Percentiles rank a stretch among this genome's conserved stretches.
Conservation (phyloP, 2,329 filamentous ascomycete species). For the Xylariaceae sp. region DNA sequence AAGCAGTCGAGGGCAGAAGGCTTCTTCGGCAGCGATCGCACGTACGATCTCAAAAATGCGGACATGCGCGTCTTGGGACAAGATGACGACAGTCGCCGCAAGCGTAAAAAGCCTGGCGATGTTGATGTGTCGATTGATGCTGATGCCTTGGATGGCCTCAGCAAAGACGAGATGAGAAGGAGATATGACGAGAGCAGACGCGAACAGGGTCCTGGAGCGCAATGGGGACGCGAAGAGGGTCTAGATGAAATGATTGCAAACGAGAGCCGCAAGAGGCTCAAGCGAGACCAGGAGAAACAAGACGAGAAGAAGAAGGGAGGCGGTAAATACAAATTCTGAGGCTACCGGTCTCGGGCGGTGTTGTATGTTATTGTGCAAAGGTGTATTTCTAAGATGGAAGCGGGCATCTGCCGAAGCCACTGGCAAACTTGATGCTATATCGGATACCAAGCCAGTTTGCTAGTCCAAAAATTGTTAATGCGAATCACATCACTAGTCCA, state of each 20-base stretch:
- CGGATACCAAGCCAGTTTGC: no score
- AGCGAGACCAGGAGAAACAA: slow-evolving; percentile 76
- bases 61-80: slow-evolving; percentile 70
- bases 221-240: slow-evolving; percentile 79
- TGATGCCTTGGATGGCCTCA: slow-evolving; percentile 73
- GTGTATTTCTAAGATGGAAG: no score
- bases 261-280: slow-evolving; percentile 85
- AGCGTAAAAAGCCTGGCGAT: slow-evolving; percentile 94
- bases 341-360: background rate
- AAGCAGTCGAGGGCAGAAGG: slow-evolving; percentile 79
- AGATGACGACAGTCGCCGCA: slow-evolving; percentile 67
- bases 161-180: slow-evolving; percentile 76
- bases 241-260: slow-evolving; percentile 93
- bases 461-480: no score
- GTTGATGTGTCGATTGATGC: slow-evolving; percentile 89
- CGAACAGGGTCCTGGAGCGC: slow-evolving; percentile 62
- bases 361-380: no score
- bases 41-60: slow-evolving; percentile 74
- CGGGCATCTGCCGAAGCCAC: no score
- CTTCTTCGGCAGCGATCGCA: slow-evolving; percentile 93
- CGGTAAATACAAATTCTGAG: slow-evolving; percentile 42
- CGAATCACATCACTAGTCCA: no score
- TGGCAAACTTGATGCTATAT: no score
- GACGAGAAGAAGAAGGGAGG: slow-evolving; percentile 52
- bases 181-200: slow-evolving; percentile 71